Evolutionary conservation across 2,329 filamentous ascomycete species (phyloP).

Genomic region (Ophiostoma sp.): DNA sequence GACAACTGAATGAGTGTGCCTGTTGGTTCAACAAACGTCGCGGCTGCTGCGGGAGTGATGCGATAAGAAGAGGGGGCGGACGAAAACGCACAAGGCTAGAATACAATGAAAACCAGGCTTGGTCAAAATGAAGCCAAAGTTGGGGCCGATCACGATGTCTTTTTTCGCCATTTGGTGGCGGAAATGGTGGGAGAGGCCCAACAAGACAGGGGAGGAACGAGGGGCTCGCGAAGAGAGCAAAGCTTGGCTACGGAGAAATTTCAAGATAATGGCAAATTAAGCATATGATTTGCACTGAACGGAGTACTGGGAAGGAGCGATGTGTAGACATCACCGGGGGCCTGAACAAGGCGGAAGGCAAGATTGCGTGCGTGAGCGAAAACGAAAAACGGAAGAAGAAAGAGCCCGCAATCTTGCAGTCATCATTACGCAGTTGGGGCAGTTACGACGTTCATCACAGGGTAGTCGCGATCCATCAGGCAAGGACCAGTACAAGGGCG

Average conservation of each 20-base stretch:
- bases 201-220: neutral
- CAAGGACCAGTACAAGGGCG: constrained; percentile 2
- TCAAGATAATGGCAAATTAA: neutral
- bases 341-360: neutral
- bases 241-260: constrained; percentile 5
- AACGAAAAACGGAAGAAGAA: neutral
- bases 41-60: neutral
- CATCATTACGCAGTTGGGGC: constrained; percentile 2
- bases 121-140: neutral
- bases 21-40: neutral
- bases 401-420: neutral
- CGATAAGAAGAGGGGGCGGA: neutral
- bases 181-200: neutral
- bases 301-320: constrained; percentile 11
- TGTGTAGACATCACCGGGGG: neutral
- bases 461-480: neutral
- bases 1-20: neutral
- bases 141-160: constrained; percentile 5
- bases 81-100: neutral
- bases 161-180: neutral
- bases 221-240: neutral
- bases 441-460: neutral
- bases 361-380: constrained; percentile 4
- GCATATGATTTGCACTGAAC: neutral
- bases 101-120: neutral